Percentiles rank a stretch among this genome's conserved stretches.
Evolutionary conservation across 176 grass and related monocot genomes (phyloP).

Genomic region (Carex parvula): DNA sequence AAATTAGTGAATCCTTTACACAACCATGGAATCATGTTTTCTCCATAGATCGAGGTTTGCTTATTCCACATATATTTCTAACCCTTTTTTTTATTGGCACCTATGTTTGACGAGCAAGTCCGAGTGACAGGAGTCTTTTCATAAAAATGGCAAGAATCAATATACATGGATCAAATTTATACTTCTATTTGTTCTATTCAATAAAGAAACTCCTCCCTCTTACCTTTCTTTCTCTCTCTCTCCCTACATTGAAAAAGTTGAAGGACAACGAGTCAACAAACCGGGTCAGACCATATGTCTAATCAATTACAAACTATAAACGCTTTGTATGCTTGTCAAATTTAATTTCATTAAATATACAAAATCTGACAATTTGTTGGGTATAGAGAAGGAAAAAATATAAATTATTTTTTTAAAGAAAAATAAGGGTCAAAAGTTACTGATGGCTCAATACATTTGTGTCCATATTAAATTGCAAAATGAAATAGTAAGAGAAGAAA

Average conservation of each 20-base stretch:
- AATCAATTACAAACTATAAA: too few relatives aligned
- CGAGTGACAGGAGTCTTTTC: background rate
- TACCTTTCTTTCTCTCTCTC: background rate
- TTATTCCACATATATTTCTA: background rate
- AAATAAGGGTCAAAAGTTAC: too few relatives aligned
- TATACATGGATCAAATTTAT: background rate
- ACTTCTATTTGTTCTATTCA: background rate
- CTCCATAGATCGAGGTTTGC: background rate
- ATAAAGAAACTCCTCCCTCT: background rate
- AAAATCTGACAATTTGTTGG: too few relatives aligned
- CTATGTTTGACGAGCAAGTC: background rate
- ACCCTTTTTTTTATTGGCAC: background rate
- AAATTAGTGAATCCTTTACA: background rate
- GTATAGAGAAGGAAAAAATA: too few relatives aligned
- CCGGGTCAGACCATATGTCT: conserved; percentile 37
- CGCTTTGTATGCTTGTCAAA: too few relatives aligned
- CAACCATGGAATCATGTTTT: too few relatives aligned
- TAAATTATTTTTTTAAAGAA: too few relatives aligned
- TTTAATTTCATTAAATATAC: too few relatives aligned
- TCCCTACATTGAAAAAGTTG: background rate
- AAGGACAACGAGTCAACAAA: conserved; percentile 1
- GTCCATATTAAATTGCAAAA: too few relatives aligned
- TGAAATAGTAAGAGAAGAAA: too few relatives aligned
- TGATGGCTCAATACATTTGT: too few relatives aligned
- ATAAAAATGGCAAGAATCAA: background rate